Evolutionary conservation across 345 rosid genomes (phyloP).

Genomic region (Syzygium jambos): DNA sequence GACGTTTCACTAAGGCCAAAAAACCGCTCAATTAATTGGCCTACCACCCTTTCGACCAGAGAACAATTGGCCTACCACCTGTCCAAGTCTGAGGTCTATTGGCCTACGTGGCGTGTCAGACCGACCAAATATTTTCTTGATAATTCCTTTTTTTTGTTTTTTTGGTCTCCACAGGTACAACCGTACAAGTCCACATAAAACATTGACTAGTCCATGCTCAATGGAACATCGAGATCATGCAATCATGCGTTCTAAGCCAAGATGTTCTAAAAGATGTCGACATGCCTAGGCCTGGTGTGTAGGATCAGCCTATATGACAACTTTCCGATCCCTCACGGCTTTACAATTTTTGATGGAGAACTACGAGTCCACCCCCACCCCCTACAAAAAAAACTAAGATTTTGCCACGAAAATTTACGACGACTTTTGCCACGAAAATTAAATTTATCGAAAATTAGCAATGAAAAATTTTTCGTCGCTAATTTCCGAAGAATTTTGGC

Average conservation of each 20-base stretch:
- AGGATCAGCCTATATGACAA: neutral
- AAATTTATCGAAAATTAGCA: too few relatives aligned
- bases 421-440: too few relatives aligned
- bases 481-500: too few relatives aligned
- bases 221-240: neutral
- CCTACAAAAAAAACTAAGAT: too few relatives aligned
- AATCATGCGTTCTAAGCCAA: neutral
- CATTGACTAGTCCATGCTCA: neutral
- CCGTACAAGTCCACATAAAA: neutral
- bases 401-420: too few relatives aligned
- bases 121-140: too few relatives aligned
- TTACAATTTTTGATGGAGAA: neutral
- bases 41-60: neutral
- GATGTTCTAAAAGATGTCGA: neutral
- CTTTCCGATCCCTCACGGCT: neutral
- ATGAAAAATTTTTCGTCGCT: too few relatives aligned
- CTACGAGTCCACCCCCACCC: neutral
- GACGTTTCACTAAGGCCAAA: neutral
- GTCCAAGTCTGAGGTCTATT: too few relatives aligned
- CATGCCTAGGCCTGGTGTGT: neutral
- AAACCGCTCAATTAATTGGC: too few relatives aligned
- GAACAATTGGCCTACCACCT: too few relatives aligned
- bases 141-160: neutral
- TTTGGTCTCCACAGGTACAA: neutral
- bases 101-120: too few relatives aligned